Base-by-base conservation (phyloP, 306 rosid genomes). In the Aeschynomene evenia region DNA sequence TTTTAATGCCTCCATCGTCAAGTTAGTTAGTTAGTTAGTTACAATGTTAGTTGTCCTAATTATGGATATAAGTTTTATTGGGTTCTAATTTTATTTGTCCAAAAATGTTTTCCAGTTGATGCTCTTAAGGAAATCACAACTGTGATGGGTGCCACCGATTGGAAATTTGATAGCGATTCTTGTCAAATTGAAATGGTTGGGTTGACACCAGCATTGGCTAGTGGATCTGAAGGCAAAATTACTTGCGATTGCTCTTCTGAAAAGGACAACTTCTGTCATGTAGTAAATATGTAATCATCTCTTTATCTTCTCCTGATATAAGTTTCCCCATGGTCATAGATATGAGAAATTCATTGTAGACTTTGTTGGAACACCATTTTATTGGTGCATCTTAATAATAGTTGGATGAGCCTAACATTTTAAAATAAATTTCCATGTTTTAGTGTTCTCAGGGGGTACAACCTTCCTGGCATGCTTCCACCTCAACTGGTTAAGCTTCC, bases 391-490 rank as follows among this genome's bases (percentile, higher is more conserved):
- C 60, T 43, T 67, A 46, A 22, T 52, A 52, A 18, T 29, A 14
- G 37, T 64, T 70, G 68, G 22, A 43, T 26, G 65, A 39, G 34
- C 50, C 42, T 10, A 24, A 15, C 20, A 20, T 10, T 1, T 9
- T 28, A 28, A 28, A 0, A 5, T 26, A 15, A 31, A 39, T 73
- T 65, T 22, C 50, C 51, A 65, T 75, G 65, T 73, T 71, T 55
- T n/a, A 93, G 98, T 71, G 15, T 0, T 1, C 77, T 93, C 72
- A 90, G 84, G 83, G 14, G 75, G 48, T 55, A 48, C 70, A 86
- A 63, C 75, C 87, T 88, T 70, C 91, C 94, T 13, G 96, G 98
- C 48, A 18, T 66, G 68, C 98, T 93, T 79, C 97, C 98, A 53
- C 84, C 90, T 76, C 91, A 90, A 63, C 76, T 93, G 79, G 83